These are phyloP conservation scores for Suillus tomentosus DNA, from an alignment of 768 basidiomycete species.

Conservation along the genomic window DNA sequence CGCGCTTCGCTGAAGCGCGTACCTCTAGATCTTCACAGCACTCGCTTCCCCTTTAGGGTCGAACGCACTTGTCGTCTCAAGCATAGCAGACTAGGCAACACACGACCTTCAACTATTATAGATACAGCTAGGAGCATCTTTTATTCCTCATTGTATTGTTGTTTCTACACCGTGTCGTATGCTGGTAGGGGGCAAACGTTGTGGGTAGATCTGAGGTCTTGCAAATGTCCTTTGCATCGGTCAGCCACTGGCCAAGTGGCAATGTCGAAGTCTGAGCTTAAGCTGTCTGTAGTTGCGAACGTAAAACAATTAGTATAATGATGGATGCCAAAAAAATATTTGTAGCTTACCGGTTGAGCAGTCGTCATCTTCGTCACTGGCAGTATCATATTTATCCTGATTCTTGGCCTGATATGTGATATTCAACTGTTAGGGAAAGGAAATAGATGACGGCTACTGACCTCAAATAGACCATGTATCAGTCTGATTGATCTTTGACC, in stretches of 20 bases:
- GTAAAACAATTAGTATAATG: not conserved
- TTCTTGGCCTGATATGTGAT: not conserved
- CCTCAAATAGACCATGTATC: constrained; percentile 5
- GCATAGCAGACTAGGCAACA: too few species aligned
- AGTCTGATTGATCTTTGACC: constrained; percentile 5
- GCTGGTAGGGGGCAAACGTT: constrained; percentile 9
- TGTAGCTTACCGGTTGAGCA: not conserved
- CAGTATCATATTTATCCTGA: not conserved
- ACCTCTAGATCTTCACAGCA: too few species aligned
- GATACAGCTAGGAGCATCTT: too few species aligned
- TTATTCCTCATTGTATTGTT: too few species aligned
- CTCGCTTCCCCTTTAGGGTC: too few species aligned
- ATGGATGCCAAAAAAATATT: not conserved
- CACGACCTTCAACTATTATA: too few species aligned
- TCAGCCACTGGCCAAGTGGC: constrained; percentile 10
- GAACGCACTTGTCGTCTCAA: too few species aligned
- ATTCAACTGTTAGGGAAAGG: too few species aligned
- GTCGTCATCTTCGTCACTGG: not conserved
- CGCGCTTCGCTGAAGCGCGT: too few species aligned
- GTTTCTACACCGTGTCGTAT: not conserved
- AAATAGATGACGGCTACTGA: not conserved
- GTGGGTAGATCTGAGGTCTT: not conserved
- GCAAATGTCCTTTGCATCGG: not conserved
- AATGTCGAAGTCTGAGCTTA: constrained; percentile 8
- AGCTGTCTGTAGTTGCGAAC: not conserved